These are phyloP conservation scores for Rhodotorula diobovata DNA, from an alignment of 768 basidiomycete species.

Conservation along the genomic window DNA sequence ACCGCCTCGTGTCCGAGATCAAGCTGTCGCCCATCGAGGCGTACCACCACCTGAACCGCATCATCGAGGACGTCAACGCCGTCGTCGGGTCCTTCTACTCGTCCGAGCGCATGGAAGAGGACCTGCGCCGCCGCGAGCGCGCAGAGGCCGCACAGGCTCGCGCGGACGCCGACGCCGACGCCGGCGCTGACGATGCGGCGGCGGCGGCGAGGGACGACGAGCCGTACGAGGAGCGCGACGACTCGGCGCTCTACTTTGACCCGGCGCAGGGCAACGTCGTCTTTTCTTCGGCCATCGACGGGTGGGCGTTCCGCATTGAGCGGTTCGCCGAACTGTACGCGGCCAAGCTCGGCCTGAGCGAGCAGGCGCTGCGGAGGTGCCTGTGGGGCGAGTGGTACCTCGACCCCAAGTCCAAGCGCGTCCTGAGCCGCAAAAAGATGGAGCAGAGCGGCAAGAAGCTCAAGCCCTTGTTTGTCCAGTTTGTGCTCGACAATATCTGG, in stretches of 20 bases:
- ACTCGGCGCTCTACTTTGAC: constrained; percentile 95
- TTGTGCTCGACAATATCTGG: constrained; percentile 96
- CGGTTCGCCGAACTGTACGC: constrained; percentile 92
- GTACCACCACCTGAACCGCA: constrained; percentile 83
- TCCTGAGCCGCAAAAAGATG: constrained; percentile 85
- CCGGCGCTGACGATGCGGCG: background rate
- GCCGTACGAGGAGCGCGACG: constrained; percentile 88
- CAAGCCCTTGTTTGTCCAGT: constrained; percentile 95
- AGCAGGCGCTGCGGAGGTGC: constrained; percentile 73
- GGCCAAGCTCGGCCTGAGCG: constrained; percentile 81
- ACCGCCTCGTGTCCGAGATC: constrained; percentile 87
- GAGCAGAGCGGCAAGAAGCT: constrained; percentile 64
- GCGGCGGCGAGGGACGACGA: constrained; percentile 47
- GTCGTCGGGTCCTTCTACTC: constrained; percentile 97
- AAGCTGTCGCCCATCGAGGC: constrained; percentile 85
- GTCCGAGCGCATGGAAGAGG: constrained; percentile 92
- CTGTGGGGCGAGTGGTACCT: constrained; percentile 98
- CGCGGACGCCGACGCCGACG: constrained; percentile 20
- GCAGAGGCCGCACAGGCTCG: constrained; percentile 75
- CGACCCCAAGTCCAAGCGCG: constrained; percentile 89
- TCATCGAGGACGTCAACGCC: constrained; percentile 96
- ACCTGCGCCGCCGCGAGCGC: constrained; percentile 87
- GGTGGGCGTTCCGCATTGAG: constrained; percentile 92
- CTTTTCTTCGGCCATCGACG: constrained; percentile 91
- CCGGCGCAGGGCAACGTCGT: constrained; percentile 93